Conservation (phyloP, 768 basidiomycete genomes). For the Russula ochroleuca region DNA sequence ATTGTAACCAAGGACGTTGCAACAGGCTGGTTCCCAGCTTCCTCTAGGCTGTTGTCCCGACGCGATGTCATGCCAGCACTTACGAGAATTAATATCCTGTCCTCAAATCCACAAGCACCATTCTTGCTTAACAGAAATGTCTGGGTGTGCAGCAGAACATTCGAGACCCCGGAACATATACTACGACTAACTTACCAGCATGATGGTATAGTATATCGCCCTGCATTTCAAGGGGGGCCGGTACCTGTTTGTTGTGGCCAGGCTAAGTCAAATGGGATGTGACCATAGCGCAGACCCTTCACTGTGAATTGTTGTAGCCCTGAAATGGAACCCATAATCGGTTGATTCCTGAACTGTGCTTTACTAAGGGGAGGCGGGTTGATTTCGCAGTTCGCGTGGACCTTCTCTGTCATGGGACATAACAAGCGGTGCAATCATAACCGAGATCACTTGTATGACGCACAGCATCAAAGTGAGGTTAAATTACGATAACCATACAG, state of each 20-base stretch:
- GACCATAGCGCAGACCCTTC: conserved; percentile 2
- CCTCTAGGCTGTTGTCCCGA: conserved; percentile 4
- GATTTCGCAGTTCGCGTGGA: conserved; percentile 16
- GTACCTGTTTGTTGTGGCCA: conserved; percentile 21
- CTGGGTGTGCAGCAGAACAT: background rate
- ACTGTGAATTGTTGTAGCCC: conserved; percentile 13
- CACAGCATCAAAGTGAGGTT: conserved; percentile 12
- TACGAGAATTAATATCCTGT: conserved; percentile 1
- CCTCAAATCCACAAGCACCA: background rate
- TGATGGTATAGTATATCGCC: background rate
- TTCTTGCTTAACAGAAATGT: conserved; percentile 1
- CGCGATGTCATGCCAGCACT: background rate
- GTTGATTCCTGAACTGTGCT: background rate
- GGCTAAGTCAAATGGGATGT: conserved; percentile 13
- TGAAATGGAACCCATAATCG: conserved; percentile 13
- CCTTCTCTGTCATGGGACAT: conserved; percentile 1
- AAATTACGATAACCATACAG: conserved; percentile 12
- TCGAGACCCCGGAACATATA: background rate
- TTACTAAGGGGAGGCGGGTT: background rate
- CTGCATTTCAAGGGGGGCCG: background rate
- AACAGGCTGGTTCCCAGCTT: conserved; percentile 22
- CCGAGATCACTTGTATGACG: conserved; percentile 16
- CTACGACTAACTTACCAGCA: background rate
- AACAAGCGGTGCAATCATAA: conserved; percentile 10
- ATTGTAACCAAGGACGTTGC: conserved; percentile 3